Evolutionary conservation across 2,329 filamentous ascomycete species (phyloP), one percentile per base, ranked within the genome.

Genomic region (Zarea fungicola): DNA sequence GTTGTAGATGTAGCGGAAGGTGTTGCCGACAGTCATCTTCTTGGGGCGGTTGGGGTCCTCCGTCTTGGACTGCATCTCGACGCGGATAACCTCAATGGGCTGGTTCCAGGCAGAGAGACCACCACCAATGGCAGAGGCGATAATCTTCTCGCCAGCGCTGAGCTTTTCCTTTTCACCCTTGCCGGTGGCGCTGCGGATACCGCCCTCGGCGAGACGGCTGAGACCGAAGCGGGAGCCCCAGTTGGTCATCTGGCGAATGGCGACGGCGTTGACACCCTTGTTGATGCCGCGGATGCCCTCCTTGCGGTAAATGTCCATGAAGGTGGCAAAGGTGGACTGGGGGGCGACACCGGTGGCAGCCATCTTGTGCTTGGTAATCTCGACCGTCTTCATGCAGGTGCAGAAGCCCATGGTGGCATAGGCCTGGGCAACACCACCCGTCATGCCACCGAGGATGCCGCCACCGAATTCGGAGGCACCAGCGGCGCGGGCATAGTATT

Each of bases 351-450:
- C 93, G 36, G 83, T 58, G 28, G 89, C 85, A 13, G 89, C 90
- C 65, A 93, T 77, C 81, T 97, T 97, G 79, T 93, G 87, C 76
- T 96, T 95, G 65, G 93, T 99, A 73, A 99, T 99, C 73, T 99
- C 93, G 58, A 97, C 93, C 56, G 93, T 99, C 84, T 99, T 99
- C 93, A 99, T 99, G 82, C 93, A 99, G 54, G 93, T 99, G 75
- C 93, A 99, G 84, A 99, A 99, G 60, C 93, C 93, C 92, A 99
- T 99, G 68, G 93, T 99, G 58, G 93, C 93, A 70, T 99, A 99
- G 52, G 93, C 93, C 76, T 99, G 93, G 40, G 92, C 93, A 52
- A 99, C 84, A 79, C 93, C 93, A 67, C 93, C 93, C 19, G 84
- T 80, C 77, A 99, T 89, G 71, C 93, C 93, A 63, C 93, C 93